phyloP scores from a whole-genome alignment of 2,329 filamentous ascomycete species.

The Aspergillus japonicus region DNA sequence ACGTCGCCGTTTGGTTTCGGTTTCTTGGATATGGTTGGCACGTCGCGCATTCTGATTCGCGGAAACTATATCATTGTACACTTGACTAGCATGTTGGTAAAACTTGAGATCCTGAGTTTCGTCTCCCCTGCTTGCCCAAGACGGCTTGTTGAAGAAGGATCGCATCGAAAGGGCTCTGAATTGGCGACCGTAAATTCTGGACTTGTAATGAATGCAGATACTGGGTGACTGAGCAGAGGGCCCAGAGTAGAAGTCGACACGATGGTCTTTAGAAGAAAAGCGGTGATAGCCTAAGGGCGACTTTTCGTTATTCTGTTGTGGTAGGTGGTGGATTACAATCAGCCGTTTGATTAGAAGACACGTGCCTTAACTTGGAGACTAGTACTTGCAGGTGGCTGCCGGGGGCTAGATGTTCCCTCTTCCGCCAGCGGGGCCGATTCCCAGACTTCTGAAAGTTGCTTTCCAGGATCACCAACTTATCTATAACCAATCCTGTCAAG shows the following conservation, averaged over 20 bases:
- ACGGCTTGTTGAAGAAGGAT: conserved; percentile 57
- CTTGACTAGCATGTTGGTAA: conserved; percentile 50
- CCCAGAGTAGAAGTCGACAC: background rate
- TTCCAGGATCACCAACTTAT: background rate
- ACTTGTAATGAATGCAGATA: background rate
- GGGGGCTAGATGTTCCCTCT: background rate
- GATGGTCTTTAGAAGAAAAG: background rate
- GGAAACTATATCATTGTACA: conserved; percentile 48
- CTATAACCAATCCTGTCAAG: conserved; percentile 3
- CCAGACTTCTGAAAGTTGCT: background rate
- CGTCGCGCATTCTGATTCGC: conserved; percentile 37
- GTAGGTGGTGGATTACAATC: background rate
- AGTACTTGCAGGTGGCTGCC: too few species aligned
- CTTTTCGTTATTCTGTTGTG: too few species aligned
- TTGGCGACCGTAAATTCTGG: background rate
- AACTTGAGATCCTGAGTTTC: conserved; percentile 41
- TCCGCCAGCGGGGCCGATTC: background rate
- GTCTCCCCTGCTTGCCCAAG: conserved; percentile 47
- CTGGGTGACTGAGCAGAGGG: background rate
- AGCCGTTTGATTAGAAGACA: background rate
- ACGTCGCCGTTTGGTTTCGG: conserved; percentile 24
- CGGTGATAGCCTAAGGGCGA: too few species aligned
- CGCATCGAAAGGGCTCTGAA: conserved; percentile 29
- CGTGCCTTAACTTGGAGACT: background rate
- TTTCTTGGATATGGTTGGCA: conserved; percentile 9